These are phyloP conservation scores for Dioscorea dumetorum DNA, from an alignment of 106 monocot genomes.

Conservation along the genomic window DNA sequence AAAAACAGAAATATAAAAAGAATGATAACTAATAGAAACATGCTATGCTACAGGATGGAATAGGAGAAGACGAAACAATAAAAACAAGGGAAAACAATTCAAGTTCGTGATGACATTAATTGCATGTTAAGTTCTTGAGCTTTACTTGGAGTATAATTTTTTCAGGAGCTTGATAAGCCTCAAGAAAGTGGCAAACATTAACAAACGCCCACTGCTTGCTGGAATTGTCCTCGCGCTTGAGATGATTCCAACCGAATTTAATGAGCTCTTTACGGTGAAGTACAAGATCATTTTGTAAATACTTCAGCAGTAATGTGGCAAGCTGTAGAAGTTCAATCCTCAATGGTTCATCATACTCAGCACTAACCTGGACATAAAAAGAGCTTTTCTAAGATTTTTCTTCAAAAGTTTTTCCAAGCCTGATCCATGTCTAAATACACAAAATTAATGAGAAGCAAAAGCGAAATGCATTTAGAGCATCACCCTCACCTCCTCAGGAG, in stretches of 20 bases:
- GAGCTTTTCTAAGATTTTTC: neutral
- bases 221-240: slow-evolving; percentile 98
- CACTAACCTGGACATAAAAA: slow-evolving; percentile 59
- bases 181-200: slow-evolving; percentile 98
- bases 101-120: no score
- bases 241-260: slow-evolving; percentile 99
- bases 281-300: slow-evolving; percentile 90
- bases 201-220: slow-evolving; percentile 99
- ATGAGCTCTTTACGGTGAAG: slow-evolving; percentile 96
- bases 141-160: slow-evolving; percentile 96
- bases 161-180: slow-evolving; percentile 98
- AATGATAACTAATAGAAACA: no score
- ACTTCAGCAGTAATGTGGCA: slow-evolving; percentile 91
- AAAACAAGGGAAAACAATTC: no score
- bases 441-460: neutral
- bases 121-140: neutral
- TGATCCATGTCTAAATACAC: no score
- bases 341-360: slow-evolving; percentile 95
- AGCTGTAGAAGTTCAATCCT: slow-evolving; percentile 95
- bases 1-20: no score
- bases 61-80: no score
- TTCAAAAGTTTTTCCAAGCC: no score
- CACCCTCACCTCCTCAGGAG: slow-evolving; percentile 99
- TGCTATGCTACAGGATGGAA: no score
- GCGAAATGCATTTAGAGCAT: neutral